These are phyloP conservation scores for Turnera subulata DNA, from an alignment of 345 rosid genomes.

Conservation along the genomic window DNA sequence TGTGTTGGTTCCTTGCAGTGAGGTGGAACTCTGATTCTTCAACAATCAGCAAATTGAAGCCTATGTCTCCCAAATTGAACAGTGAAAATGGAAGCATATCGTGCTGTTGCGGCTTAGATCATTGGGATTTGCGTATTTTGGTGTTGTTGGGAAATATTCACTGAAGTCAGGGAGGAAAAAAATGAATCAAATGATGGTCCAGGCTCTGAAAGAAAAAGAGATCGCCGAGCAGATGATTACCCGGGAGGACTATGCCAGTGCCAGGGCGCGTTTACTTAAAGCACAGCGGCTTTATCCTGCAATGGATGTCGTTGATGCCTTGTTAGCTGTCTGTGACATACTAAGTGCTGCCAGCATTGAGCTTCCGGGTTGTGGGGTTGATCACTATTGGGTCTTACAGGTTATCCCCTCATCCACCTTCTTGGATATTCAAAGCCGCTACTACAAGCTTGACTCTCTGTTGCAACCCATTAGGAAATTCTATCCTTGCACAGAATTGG, in stretches of 20 bases:
- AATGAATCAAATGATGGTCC: neutral
- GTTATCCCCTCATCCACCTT: constrained; percentile 15
- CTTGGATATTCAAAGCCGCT: neutral
- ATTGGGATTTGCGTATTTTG: too few species aligned
- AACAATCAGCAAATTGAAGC: too few species aligned
- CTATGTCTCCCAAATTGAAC: too few species aligned
- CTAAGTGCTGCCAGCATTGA: constrained; percentile 5
- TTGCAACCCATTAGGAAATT: constrained; percentile 19
- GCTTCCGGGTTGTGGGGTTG: constrained; percentile 18
- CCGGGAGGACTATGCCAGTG: constrained; percentile 11
- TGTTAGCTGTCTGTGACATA: constrained; percentile 24
- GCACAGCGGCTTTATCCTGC: constrained; percentile 17
- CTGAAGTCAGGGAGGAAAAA: neutral
- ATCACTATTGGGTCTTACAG: constrained; percentile 18
- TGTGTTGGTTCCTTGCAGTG: too few species aligned
- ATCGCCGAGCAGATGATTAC: constrained; percentile 10
- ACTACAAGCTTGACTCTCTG: constrained; percentile 17
- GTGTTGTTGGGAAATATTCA: neutral
- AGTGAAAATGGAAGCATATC: too few species aligned
- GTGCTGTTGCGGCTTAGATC: too few species aligned
- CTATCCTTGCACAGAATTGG: constrained; percentile 15
- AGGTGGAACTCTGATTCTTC: too few species aligned
- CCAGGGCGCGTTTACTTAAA: constrained; percentile 20
- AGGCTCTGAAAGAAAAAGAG: constrained; percentile 6
- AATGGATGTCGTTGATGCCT: constrained; percentile 6